Conservation (phyloP, 306 rosid species). For the Spatholobus suberectus region DNA sequence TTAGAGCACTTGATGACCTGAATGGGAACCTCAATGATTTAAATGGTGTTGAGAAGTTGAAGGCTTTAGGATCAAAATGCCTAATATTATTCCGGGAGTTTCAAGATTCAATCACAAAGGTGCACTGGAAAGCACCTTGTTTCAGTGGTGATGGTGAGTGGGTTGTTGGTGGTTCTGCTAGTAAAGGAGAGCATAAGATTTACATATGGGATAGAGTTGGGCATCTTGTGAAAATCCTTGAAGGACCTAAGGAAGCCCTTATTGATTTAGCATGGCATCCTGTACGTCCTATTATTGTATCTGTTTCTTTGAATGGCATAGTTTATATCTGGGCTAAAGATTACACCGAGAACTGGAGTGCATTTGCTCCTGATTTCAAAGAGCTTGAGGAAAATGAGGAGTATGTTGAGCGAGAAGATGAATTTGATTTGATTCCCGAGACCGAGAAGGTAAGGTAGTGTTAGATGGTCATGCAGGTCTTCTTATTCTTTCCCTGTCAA, state of each 20-base stretch:
- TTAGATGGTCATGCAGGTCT: conserved; percentile 13
- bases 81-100: conserved; percentile 84
- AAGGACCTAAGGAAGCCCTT: conserved; percentile 98
- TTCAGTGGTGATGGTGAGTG: conserved; percentile 99
- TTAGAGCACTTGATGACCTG: conserved; percentile 61
- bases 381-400: conserved; percentile 99
- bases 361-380: conserved; percentile 99
- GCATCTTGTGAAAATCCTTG: conserved; percentile 93
- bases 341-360: conserved; percentile 98
- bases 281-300: conserved; percentile 87
- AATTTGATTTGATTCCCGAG: conserved; percentile 91
- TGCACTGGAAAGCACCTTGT: conserved; percentile 99
- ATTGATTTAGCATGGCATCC: conserved; percentile 99
- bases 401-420: conserved; percentile 93
- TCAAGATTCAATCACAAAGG: conserved; percentile 90
- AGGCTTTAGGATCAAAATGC: conserved; percentile 77
- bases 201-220: conserved; percentile 98
- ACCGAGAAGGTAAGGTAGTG: conserved; percentile 70
- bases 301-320: conserved; percentile 89
- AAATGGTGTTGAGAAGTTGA: conserved; percentile 75
- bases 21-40: conserved; percentile 53
- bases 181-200: conserved; percentile 99
- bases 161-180: conserved; percentile 98
- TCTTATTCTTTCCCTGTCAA: not conserved
- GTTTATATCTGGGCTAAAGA: conserved; percentile 98